phyloP scores from a whole-genome alignment of 768 basidiomycete genomes.

The Mycena capillaripes region DNA sequence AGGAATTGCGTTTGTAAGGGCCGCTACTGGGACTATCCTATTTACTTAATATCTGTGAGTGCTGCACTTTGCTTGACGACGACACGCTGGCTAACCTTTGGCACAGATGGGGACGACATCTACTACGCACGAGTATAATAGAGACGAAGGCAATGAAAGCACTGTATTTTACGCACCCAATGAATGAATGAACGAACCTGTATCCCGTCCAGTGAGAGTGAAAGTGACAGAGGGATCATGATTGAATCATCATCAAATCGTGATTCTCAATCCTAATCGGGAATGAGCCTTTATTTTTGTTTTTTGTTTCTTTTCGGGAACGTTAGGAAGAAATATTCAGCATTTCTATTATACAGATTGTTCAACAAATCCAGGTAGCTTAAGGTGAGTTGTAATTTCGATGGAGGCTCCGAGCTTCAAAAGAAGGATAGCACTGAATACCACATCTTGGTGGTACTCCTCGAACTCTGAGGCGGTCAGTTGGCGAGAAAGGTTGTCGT shows the following conservation, averaged over 20 bases:
- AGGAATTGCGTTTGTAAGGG: slow-evolving; percentile 26
- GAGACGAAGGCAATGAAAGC: slow-evolving; percentile 2
- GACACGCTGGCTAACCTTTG: slow-evolving; percentile 1
- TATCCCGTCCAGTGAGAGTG: background rate
- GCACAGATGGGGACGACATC: slow-evolving; percentile 23
- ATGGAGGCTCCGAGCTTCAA: too few species aligned
- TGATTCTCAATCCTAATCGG: background rate
- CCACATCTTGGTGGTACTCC: too few species aligned
- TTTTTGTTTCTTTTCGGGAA: too few species aligned
- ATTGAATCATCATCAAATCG: too few species aligned
- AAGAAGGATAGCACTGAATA: too few species aligned
- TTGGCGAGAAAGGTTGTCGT: too few species aligned
- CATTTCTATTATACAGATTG: too few species aligned
- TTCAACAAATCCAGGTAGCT: too few species aligned
- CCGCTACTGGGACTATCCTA: slow-evolving; percentile 6
- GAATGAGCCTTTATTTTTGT: background rate
- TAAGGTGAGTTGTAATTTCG: too few species aligned
- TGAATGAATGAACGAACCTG: slow-evolving; percentile 19
- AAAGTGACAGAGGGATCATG: background rate
- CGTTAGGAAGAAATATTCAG: too few species aligned
- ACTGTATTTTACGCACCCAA: slow-evolving; percentile 29
- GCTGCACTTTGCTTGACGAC: background rate
- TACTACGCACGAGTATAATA: slow-evolving; percentile 24
- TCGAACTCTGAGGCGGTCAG: too few species aligned
- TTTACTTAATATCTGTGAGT: slow-evolving; percentile 34